Base-by-base conservation (phyloP, 2,329 filamentous ascomycete genomes). In the Colletotrichum limetticola region DNA sequence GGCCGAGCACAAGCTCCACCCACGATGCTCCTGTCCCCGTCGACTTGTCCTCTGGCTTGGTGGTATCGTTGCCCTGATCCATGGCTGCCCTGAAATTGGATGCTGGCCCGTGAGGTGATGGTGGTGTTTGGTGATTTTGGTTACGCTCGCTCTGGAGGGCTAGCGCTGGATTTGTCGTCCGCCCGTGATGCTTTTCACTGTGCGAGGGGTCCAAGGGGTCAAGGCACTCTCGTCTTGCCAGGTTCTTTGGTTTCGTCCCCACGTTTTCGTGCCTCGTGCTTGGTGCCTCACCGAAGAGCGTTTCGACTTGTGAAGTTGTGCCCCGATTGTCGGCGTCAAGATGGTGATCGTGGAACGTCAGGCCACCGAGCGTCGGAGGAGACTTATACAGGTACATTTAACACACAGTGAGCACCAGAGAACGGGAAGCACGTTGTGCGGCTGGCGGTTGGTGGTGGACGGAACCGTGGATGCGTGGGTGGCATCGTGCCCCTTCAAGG, bases 231-330 rank as follows among this genome's bases (percentile, higher is more conserved):
- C 19, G 22, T 22, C 64, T 57, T 57, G 60, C 64, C 68, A 71
- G 60, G 46, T 61, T 70, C 57, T 19, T 72, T 52, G 69, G 69
- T 72, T 68, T 72, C 65, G 53, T 65, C 55, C 56, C 46, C 49
- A 52, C 56, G 66, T 46, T 26, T 49, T 26, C 53, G 49, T 68
- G 59, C 52, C 22, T 9, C 28, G 32, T 28, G 32, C 59, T 42
- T 65, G 55, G 66, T 64, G 24, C 46, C n/a, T 64, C 26, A 35
- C 35, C 46, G 46, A 37, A 26, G 35, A 37, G 60, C 46, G 66
- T 60, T 57, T 60, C 56, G 49, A 46, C 49, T 32, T 24, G 24
- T 22, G 11, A 37, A 46, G 35, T 32, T 24, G 32, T 19, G 16
- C 30, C 32, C 66, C 46, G 53, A 35, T n/a, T 35, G 35, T 49